Base-by-base conservation (phyloP, 192 early-diverging fungal genomes). In the Backusella liffmaniae region DNA sequence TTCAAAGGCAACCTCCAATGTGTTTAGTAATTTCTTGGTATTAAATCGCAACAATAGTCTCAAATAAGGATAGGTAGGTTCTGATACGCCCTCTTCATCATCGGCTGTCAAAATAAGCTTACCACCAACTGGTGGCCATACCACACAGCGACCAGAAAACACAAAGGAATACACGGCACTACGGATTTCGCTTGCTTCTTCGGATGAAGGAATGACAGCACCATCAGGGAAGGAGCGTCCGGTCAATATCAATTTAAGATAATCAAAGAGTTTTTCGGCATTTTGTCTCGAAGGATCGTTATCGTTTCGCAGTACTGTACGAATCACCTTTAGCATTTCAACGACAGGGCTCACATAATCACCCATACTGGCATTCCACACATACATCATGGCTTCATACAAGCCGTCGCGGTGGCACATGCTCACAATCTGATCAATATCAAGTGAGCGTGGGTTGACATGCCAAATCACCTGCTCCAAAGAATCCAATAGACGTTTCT, bases 31-130 rank as follows among this genome's bases (percentile, higher is more conserved):
- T 3, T 84, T 84, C 73, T 88, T 83, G 1, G 87, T 84, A 73
- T 88, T 84, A 69, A 86, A 85, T 42, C 81, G 42, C 41, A 90
- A 70, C 3, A 90, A 79, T 5, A 90, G 42, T 37, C 87, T 42
- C 68, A 90, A 77, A 68, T 90, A 90, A 32, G 89, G 89, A 69
- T 90, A 90, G 2, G 89, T 90, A 29, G 89, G 89, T 74, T 90
- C 89, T 4, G 86, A 72, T 8, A 76, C 39, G 1, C 77, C 84
- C 62, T 87, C 85, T 7, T 67, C 69, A 34, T 88, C 80, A 36
- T 88, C 86, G 1, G 85, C 86, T 6, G 89, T 90, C 66, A 90
- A 51, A 18, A 90, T 80, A 30, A 90, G 77, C 29, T 85, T 79
- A 5, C 87, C 89, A 29, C 87, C 87, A 3, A 81, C 51, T 21